Evolutionary conservation across 805 yeast species (phyloP).

Genomic region (Yamadazyma ubonensis): DNA sequence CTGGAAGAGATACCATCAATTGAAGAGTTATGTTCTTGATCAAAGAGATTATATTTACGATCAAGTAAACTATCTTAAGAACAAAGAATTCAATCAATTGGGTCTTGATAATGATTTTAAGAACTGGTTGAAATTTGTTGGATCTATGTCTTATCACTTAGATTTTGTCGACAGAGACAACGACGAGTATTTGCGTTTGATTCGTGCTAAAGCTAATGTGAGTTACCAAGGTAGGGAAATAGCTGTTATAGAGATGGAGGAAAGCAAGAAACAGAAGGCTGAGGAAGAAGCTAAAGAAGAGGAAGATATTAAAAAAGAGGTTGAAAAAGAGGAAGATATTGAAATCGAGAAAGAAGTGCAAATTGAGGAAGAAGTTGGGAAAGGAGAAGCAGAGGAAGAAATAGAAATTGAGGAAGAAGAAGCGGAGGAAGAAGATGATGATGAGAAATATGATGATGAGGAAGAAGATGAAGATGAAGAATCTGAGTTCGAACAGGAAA

Average conservation of each 20-base stretch:
- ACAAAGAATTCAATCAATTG: slow-evolving; percentile 12
- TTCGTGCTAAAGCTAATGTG: slow-evolving; percentile 44
- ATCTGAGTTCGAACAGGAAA: no score
- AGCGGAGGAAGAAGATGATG: slow-evolving; percentile 3
- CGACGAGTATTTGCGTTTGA: slow-evolving; percentile 51
- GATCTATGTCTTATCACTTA: slow-evolving; percentile 45
- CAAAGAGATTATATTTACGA: slow-evolving; percentile 52
- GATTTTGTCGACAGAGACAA: slow-evolving; percentile 55
- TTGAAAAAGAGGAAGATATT: slow-evolving; percentile 21
- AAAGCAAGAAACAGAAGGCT: slow-evolving; percentile 9
- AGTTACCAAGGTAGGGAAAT: slow-evolving; percentile 42
- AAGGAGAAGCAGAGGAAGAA: slow-evolving; percentile 44
- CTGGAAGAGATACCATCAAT: slow-evolving; percentile 60
- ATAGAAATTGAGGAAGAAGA: slow-evolving; percentile 48
- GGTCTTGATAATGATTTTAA: slow-evolving; percentile 38
- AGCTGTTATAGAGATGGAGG: slow-evolving; percentile 13
- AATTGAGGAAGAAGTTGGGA: no score
- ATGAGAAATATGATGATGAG: neutral
- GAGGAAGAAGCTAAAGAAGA: slow-evolving; percentile 20
- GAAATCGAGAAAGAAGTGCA: slow-evolving; percentile 17
- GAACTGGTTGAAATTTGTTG: slow-evolving; percentile 34
- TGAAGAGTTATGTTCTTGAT: slow-evolving; percentile 54
- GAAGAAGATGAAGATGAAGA: neutral
- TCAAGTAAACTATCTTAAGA: slow-evolving; percentile 22
- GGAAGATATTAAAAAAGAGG: slow-evolving; percentile 13